Conservation (phyloP, 176 grass and related monocot genomes). For the Thalia dealbata region DNA sequence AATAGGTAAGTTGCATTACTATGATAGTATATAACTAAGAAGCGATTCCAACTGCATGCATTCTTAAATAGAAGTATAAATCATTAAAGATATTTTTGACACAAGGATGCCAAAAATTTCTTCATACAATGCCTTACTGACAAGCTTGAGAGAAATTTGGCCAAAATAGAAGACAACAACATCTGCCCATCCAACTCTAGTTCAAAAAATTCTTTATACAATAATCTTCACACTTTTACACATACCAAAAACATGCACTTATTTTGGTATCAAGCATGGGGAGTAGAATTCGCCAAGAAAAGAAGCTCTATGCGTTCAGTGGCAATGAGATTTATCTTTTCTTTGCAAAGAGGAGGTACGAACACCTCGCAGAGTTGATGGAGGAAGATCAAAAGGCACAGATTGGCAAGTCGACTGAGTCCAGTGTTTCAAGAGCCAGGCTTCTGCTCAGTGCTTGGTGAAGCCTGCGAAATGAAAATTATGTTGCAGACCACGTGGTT, state of each 20-base stretch:
- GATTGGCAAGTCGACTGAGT: slow-evolving; percentile 13
- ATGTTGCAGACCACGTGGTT: no score
- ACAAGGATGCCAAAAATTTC: not conserved
- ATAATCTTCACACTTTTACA: not conserved
- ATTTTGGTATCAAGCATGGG: not conserved
- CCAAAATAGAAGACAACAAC: not conserved
- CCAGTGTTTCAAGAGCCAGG: not conserved
- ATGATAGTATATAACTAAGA: no score
- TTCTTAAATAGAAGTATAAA: not conserved
- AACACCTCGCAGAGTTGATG: not conserved
- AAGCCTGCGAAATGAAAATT: not conserved
- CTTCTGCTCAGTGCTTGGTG: slow-evolving; percentile 2
- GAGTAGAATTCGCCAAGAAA: slow-evolving; percentile 20
- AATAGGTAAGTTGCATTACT: no score
- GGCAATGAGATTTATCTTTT: not conserved
- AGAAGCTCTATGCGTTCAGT: slow-evolving; percentile 5
- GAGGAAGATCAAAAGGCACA: not conserved
- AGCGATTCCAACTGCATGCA: no score
- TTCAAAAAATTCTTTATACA: not conserved
- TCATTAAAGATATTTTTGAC: not conserved
- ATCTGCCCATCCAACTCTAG: not conserved
- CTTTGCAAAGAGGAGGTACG: not conserved
- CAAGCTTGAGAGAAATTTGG: not conserved
- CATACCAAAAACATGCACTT: not conserved
- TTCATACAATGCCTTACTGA: not conserved